Base-by-base conservation (phyloP, 129 eudicot genomes). In the Artemisia tridentata region DNA sequence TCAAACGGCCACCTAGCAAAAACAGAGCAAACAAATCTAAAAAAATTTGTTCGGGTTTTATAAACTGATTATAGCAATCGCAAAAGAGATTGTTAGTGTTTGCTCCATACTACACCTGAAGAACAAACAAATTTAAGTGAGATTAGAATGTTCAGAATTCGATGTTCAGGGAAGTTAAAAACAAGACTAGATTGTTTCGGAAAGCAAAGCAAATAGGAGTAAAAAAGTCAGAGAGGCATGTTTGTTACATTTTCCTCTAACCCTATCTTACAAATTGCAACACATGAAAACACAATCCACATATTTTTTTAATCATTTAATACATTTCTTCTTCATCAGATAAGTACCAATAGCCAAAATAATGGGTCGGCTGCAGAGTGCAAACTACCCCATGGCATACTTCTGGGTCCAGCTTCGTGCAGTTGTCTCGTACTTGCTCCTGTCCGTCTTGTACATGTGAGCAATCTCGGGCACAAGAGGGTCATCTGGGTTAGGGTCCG, bases 381-480 rank as follows among this genome's bases (percentile, higher is more conserved):
- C 64, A 57, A 45, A 71, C 64, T 83, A 86, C 11, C 87, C 91
- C 91, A 86, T 86, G 70, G 85, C 91, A 18, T 86, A 86, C 81
- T 82, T 86, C 69, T 86, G 91, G 68, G 87, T 86, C 87, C 91
- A 86, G 82, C 84, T 86, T 72, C 91, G 72, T 64, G 87, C 87
- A 80, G 91, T 82, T 18, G 83, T 82, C 71, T 86, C 91, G 6
- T 86, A 85, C 80, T 85, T 82, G 87, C 75, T 80, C 77, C 83
- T 71, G 58, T 82, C 85, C 3, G 87, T 80, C 80, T 86, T 86
- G 84, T 83, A 86, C 85, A 82, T 82, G 79, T 86, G 91, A 59
- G 91, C 87, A 71, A 86, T 83, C 75, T 86, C 91, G 0, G 87
- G 85, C 62, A 80, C 85, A 21, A 86, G 83, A 0, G 91, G 91